These are phyloP conservation scores for Crucihimalaya himalaica DNA, from an alignment of 345 rosid species.

Conservation along the genomic window DNA sequence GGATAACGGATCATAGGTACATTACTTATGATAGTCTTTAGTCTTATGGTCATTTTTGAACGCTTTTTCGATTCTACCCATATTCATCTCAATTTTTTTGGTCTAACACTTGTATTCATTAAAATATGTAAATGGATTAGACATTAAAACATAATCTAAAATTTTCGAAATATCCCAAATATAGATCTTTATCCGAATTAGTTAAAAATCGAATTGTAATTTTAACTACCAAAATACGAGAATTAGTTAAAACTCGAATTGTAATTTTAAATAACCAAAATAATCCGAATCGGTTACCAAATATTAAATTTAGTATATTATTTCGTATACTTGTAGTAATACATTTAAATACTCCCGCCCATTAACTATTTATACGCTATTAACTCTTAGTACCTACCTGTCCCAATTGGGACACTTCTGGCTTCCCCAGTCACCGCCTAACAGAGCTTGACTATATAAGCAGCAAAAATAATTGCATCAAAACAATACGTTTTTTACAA, in stretches of 20 bases:
- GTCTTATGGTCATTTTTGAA: no score
- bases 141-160: not conserved
- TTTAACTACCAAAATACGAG: not conserved
- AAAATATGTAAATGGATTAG: not conserved
- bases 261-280: not conserved
- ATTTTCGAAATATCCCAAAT: not conserved
- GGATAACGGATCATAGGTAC: not conserved
- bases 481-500: not conserved
- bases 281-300: not conserved
- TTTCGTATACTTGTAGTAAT: not conserved
- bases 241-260: no score
- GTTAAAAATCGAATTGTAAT: not conserved
- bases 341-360: not conserved
- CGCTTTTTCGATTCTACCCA: not conserved
- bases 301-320: not conserved
- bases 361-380: not conserved
- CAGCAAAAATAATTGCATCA: not conserved
- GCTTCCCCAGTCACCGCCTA: constrained; percentile 36
- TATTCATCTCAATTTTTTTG: no score
- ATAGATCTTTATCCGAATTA: not conserved
- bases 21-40: not conserved
- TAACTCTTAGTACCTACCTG: not conserved
- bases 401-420: not conserved
- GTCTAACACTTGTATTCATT: not conserved
- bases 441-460: constrained; percentile 11